Evolutionary conservation across 371 early-diverging fungal species (phyloP).

Genomic region (Mortierella sp.): DNA sequence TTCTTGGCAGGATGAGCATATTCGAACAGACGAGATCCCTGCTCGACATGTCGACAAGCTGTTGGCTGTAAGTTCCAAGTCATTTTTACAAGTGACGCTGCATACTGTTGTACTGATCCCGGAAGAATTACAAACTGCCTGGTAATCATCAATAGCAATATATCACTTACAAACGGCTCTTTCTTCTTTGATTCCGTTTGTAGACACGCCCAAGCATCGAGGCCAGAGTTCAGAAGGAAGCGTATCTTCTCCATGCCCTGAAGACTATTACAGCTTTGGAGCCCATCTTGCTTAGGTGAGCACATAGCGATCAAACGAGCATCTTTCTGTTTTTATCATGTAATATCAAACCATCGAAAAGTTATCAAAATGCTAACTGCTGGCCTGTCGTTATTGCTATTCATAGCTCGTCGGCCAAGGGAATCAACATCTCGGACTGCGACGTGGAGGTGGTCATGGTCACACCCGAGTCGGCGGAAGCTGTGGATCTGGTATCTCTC

Average conservation of each 20-base stretch:
- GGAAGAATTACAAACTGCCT: not conserved
- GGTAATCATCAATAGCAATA: not conserved
- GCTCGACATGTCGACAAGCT: not conserved
- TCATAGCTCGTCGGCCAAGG: conserved; percentile 10
- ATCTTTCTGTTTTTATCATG: too few relatives aligned
- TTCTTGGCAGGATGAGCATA: not conserved
- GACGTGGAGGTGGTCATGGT: conserved; percentile 9
- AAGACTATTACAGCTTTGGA: not conserved
- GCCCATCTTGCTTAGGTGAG: not conserved
- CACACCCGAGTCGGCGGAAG: not conserved
- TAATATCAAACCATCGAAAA: too few relatives aligned
- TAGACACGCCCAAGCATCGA: not conserved
- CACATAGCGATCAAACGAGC: too few relatives aligned
- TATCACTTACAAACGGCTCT: not conserved
- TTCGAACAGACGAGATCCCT: not conserved
- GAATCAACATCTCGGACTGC: conserved; percentile 14
- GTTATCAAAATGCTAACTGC: conserved; percentile 3
- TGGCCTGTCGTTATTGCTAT: not conserved
- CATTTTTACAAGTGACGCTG: too few relatives aligned
- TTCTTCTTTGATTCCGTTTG: not conserved
- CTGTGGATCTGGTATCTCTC: not conserved
- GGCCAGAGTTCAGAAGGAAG: not conserved
- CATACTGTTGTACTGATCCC: not conserved
- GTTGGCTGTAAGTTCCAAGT: not conserved
- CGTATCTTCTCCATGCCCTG: not conserved